Base-by-base conservation (phyloP, 495 filamentous ascomycete species). In the Annulohypoxylon stygium region DNA sequence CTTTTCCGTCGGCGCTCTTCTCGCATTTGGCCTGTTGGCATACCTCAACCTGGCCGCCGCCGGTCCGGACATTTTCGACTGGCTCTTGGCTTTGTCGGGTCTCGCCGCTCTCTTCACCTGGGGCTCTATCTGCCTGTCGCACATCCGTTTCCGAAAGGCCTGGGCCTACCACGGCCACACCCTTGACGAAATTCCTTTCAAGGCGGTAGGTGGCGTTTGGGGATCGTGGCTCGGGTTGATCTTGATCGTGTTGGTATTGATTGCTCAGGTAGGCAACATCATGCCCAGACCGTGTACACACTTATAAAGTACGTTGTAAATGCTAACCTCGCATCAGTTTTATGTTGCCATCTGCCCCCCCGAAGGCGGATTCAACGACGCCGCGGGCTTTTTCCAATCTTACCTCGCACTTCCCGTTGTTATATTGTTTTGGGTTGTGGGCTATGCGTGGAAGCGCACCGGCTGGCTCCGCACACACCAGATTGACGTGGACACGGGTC, bases 111-210 rank as follows among this genome's bases (percentile, higher is more conserved):
- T 90, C 36, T 88, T 89, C 73, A 85, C 84, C 3, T 89, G 86
- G 85, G 86, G 83, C 11, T 83, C 78, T 36, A 89, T 90, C 69
- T 88, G 83, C 71, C 70, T 88, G 20, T 81, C 87, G 1, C 87
- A 89, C 61, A 85, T 86, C 68, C 84, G 86, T 48, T 91, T 92
- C 83, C 88, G 90, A 26, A 71, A 68, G 26, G 90, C 89, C 14
- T 94, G 91, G 91, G 83, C 80, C 12, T 71, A 81, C 50, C 88
- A 92, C 20, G 91, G 90, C 16, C 88, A 85, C 78, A 87, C 81
- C 8, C 67, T 91, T 0, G 89, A 92, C 33, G 92, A 95, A 78
- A 86, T 96, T 25, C 90, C 91, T 1, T 96, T 89, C 82, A 79
- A 84, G 65, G 88, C 93, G 11, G 76, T 86, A 16, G 86, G 87